Evolutionary conservation across 2,329 filamentous ascomycete genomes (phyloP).

Genomic region (Nannizziopsis barbatae): DNA sequence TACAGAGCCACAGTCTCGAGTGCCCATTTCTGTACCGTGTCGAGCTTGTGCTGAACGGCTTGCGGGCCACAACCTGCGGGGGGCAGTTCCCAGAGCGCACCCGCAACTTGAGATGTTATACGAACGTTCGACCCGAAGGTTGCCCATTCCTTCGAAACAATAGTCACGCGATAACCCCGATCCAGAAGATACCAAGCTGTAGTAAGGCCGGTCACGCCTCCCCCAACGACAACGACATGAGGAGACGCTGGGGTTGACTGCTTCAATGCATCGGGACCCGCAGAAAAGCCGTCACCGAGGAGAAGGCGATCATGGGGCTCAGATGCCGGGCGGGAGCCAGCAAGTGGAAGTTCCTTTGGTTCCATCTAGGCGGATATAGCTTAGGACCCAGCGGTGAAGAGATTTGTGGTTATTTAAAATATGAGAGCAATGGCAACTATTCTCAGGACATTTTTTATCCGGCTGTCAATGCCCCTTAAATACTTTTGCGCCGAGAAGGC

Average conservation of each 20-base stretch:
- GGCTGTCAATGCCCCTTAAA: too few relatives aligned
- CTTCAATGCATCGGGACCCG: conserved; percentile 6
- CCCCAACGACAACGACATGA: conserved; percentile 21
- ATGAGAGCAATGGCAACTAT: too few relatives aligned
- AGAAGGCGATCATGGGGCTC: not conserved
- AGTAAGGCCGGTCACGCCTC: conserved; percentile 24
- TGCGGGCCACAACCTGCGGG: conserved; percentile 38
- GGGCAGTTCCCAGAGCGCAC: conserved; percentile 40
- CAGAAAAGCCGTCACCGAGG: conserved; percentile 1
- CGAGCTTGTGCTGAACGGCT: conserved; percentile 24
- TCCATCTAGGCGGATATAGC: not conserved
- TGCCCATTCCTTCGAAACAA: conserved; percentile 37
- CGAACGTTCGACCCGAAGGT: conserved; percentile 26
- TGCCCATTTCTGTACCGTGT: not conserved
- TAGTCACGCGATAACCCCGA: conserved; percentile 36
- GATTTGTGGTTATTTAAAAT: not conserved
- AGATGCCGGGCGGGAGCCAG: not conserved
- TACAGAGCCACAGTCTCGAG: conserved; percentile 36
- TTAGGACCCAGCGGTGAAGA: not conserved
- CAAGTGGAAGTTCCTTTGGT: not conserved
- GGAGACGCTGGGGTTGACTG: conserved; percentile 4
- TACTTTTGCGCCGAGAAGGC: too few relatives aligned
- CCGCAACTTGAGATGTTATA: conserved; percentile 39
- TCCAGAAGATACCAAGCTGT: conserved; percentile 37
- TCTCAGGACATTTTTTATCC: too few relatives aligned